Percentiles rank a stretch among this genome's conserved stretches.
Conservation (phyloP, 1,284 basidiomycete species). For the Cryptococcus sp. region DNA sequence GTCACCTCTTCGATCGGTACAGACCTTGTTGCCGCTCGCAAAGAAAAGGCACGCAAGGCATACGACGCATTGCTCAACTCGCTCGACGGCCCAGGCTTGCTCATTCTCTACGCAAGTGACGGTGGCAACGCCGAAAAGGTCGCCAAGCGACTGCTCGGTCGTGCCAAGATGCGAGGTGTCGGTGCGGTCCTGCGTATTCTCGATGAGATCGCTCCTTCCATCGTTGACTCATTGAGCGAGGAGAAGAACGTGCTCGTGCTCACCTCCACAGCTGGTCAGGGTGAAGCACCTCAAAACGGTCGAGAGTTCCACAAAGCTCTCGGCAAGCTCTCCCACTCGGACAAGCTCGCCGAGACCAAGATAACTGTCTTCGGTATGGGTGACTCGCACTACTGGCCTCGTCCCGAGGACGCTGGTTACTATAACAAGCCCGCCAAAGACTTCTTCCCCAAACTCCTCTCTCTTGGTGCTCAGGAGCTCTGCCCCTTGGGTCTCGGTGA, state of each 20-base stretch:
- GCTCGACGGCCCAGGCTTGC: conserved; percentile 85
- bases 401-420: conserved; percentile 92
- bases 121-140: conserved; percentile 94
- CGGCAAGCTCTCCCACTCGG: conserved; percentile 63
- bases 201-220: conserved; percentile 64
- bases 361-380: conserved; percentile 93
- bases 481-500: conserved; percentile 83
- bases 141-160: conserved; percentile 80
- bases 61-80: conserved; percentile 82
- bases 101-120: conserved; percentile 90
- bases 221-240: conserved; percentile 63
- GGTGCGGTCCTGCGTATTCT: conserved; percentile 72
- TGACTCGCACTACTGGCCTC: conserved; percentile 99
- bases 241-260: conserved; percentile 79
- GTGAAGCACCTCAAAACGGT: conserved; percentile 96
- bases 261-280: conserved; percentile 97
- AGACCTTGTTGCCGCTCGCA: conserved; percentile 79
- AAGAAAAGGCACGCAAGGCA: conserved; percentile 77
- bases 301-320: conserved; percentile 85
- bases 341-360: conserved; percentile 62
- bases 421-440: conserved; percentile 98
- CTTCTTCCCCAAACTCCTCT: conserved; percentile 73
- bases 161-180: conserved; percentile 83
- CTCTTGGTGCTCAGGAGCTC: conserved; percentile 73
- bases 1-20: conserved; percentile 83